These are phyloP conservation scores for Lotmaria passim DNA, from an alignment of 208 protist species.

Conservation along the genomic window DNA sequence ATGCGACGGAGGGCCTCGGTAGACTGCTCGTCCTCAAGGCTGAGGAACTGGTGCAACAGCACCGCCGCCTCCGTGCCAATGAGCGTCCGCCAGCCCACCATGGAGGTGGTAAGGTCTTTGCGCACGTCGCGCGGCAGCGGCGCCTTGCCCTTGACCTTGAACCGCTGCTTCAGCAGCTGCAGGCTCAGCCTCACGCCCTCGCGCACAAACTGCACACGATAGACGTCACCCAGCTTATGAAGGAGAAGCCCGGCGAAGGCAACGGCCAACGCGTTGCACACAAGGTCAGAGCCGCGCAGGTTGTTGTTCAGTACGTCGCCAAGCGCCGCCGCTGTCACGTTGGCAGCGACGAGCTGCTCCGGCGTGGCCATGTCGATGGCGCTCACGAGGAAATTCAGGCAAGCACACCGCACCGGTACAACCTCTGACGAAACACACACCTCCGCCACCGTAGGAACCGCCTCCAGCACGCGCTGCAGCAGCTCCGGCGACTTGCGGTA, in stretches of 20 bases:
- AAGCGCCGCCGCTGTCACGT: constrained; percentile 39
- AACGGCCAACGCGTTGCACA: constrained; percentile 63
- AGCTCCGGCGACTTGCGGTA: constrained; percentile 54
- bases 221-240: constrained; percentile 68
- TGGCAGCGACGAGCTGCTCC: constrained; percentile 43
- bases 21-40: constrained; percentile 44
- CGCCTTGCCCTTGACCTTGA: constrained; percentile 19
- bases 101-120: constrained; percentile 24
- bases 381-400: constrained; percentile 65
- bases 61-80: constrained; percentile 44
- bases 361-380: constrained; percentile 55
- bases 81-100: constrained; percentile 46
- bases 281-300: constrained; percentile 49
- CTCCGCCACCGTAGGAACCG: constrained; percentile 58
- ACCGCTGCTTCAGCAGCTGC: constrained; percentile 39
- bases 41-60: constrained; percentile 44
- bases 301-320: constrained; percentile 67
- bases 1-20: constrained; percentile 43
- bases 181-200: constrained; percentile 81
- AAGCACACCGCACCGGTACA: constrained; percentile 39
- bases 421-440: constrained; percentile 73
- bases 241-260: constrained; percentile 63
- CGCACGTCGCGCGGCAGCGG: constrained; percentile 17
- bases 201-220: constrained; percentile 72
- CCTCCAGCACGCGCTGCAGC: constrained; percentile 54